Evolutionary conservation across 2,329 filamentous ascomycete genomes (phyloP).

Genomic region (Talaromyces sp.): DNA sequence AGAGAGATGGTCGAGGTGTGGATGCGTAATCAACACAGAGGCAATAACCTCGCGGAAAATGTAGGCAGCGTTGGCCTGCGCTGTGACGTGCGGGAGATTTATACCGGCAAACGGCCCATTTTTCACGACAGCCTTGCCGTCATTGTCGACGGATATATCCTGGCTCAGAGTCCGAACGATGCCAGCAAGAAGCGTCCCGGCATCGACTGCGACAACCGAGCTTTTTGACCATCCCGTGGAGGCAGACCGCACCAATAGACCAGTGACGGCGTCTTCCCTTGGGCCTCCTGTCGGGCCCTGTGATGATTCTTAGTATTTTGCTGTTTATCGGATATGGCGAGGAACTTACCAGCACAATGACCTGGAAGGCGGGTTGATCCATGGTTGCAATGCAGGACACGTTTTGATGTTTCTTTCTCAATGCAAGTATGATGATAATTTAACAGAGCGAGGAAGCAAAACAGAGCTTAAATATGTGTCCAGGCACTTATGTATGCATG

Average conservation of each 20-base stretch:
- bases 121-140: slow-evolving; percentile 26
- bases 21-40: slow-evolving; percentile 88
- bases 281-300: slow-evolving; percentile 84
- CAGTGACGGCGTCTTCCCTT: slow-evolving; percentile 81
- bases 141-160: slow-evolving; percentile 19
- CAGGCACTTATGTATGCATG: not conserved
- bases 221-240: slow-evolving; percentile 73
- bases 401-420: not conserved
- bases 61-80: slow-evolving; percentile 73
- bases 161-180: slow-evolving; percentile 72
- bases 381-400: not conserved
- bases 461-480: not conserved
- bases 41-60: slow-evolving; percentile 76
- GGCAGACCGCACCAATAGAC: slow-evolving; percentile 78
- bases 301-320: not conserved
- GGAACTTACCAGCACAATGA: slow-evolving; percentile 63
- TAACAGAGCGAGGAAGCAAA: not conserved
- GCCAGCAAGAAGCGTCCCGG: slow-evolving; percentile 79
- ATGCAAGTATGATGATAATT: not conserved
- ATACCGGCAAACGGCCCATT: slow-evolving; percentile 76
- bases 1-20: slow-evolving; percentile 91
- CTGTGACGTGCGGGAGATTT: slow-evolving; percentile 59
- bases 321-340: not conserved
- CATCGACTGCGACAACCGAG: slow-evolving; percentile 87
- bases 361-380: slow-evolving; percentile 55